Evolutionary conservation across 768 basidiomycete species (phyloP).

Genomic region (Lentinus tigrinus): DNA sequence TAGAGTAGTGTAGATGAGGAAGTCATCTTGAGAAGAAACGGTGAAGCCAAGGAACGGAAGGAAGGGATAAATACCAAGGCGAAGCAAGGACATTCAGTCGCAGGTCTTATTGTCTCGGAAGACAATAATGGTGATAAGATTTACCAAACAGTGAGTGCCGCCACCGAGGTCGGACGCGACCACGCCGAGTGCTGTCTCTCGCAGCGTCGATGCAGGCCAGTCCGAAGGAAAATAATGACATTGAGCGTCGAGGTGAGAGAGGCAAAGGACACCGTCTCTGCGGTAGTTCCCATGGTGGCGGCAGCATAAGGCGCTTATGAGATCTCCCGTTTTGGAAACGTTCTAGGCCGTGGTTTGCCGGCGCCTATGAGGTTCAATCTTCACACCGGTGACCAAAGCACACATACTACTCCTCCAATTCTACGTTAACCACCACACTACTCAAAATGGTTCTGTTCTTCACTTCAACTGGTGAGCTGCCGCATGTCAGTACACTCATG

Average conservation of each 20-base stretch:
- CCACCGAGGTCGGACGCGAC: not conserved
- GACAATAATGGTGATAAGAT: slow-evolving; percentile 8
- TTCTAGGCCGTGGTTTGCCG: no score
- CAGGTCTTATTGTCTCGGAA: slow-evolving; percentile 8
- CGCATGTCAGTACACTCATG: not conserved
- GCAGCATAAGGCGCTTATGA: no score
- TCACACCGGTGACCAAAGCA: no score
- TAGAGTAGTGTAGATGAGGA: not conserved
- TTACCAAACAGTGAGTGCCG: not conserved
- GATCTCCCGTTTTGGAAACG: no score
- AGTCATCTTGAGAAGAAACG: not conserved
- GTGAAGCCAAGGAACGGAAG: not conserved
- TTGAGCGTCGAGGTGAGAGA: no score
- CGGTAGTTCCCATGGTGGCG: no score
- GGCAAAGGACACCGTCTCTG: no score
- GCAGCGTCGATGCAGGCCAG: no score
- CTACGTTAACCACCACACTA: not conserved
- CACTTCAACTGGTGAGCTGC: slow-evolving; percentile 44
- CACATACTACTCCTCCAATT: no score
- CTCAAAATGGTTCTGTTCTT: slow-evolving; percentile 56
- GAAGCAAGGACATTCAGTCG: not conserved
- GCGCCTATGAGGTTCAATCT: no score
- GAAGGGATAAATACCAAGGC: slow-evolving; percentile 2
- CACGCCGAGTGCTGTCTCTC: not conserved
- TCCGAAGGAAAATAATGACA: no score